Conservation (phyloP, 73 alveolate genomes). For the Tetrahymena malaccensis region DNA sequence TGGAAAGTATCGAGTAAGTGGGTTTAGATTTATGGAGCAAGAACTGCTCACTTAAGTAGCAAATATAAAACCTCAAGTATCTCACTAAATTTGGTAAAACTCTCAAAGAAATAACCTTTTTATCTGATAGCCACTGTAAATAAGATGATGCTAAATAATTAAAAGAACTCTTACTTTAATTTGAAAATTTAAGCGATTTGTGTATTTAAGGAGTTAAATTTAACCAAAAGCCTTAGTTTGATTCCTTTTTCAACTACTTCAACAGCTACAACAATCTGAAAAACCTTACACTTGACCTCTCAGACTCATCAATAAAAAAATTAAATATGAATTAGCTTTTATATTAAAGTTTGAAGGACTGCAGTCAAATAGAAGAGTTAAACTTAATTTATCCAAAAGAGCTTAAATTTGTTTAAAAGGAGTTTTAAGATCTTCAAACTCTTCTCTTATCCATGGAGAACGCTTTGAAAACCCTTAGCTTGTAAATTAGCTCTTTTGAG, state of each 20-base stretch:
- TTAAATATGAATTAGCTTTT: not conserved
- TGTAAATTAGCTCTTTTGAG: not conserved
- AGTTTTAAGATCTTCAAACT: not conserved
- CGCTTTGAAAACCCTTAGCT: not conserved
- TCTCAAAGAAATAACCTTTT: not conserved
- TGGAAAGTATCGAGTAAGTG: not conserved
- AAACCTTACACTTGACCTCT: not conserved
- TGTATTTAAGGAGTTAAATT: not conserved
- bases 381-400: not conserved
- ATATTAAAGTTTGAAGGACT: not conserved
- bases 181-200: not conserved
- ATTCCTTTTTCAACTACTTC: not conserved
- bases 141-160: not conserved
- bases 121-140: not conserved
- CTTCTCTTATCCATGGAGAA: not conserved
- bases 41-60: not conserved
- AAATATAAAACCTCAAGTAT: not conserved
- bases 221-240: not conserved
- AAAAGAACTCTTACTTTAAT: not conserved
- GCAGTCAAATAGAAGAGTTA: not conserved
- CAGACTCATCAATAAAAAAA: not conserved
- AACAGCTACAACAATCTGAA: not conserved
- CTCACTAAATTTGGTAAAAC: not conserved
- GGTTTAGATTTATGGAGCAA: not conserved
- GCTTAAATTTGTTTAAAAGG: not conserved